Evolutionary conservation across 192 early-diverging fungal species (phyloP).

Genomic region (Backusella westeae): DNA sequence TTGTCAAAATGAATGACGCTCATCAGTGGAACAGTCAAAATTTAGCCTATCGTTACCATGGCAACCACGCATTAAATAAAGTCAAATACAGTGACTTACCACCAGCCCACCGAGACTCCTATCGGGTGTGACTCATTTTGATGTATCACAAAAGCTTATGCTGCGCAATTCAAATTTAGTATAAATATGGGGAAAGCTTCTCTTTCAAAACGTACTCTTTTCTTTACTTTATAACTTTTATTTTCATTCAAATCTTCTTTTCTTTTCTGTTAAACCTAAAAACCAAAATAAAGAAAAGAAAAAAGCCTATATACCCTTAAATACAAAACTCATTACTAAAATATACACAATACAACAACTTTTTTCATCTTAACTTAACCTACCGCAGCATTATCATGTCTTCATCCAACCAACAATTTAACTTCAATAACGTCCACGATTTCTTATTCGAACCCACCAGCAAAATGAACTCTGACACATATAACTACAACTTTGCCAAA

Average conservation of each 20-base stretch:
- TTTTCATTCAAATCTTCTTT: not conserved
- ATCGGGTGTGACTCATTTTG: not conserved
- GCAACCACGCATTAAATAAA: not conserved
- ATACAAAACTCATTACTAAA: not conserved
- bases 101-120: not conserved
- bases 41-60: not conserved
- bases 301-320: not conserved
- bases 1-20: not conserved
- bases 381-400: not conserved
- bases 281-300: not conserved
- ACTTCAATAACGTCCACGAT: not conserved
- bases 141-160: not conserved
- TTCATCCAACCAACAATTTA: not conserved
- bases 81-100: not conserved
- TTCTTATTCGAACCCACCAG: not conserved
- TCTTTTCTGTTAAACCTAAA: not conserved
- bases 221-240: not conserved
- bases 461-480: constrained; percentile 4
- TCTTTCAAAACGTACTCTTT: not conserved
- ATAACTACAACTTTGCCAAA: not conserved
- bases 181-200: not conserved
- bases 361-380: not conserved
- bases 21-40: not conserved
- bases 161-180: not conserved
- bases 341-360: not conserved